Percentiles rank a stretch among this genome's conserved stretches.
phyloP scores from a whole-genome alignment of 2,329 filamentous ascomycete species.

The Microdochium bolleyi region DNA sequence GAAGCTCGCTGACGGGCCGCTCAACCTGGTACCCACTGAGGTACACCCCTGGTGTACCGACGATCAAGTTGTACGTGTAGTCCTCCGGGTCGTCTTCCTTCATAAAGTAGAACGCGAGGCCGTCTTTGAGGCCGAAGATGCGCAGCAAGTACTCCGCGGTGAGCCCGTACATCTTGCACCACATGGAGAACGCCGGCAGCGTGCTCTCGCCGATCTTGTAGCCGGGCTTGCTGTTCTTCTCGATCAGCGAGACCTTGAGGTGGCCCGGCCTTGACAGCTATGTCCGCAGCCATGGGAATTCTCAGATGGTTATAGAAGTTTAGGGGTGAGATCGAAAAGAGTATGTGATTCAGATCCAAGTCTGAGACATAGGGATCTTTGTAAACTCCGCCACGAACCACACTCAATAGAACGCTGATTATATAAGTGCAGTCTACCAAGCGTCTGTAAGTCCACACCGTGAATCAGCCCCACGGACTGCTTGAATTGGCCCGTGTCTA shows the following conservation, averaged over 20 bases:
- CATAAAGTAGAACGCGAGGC: slow-evolving; percentile 15
- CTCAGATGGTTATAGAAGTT: no score
- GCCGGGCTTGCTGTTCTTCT: slow-evolving; percentile 9
- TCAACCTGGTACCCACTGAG: slow-evolving; percentile 12
- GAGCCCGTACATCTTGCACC: slow-evolving; percentile 11
- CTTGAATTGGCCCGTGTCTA: no score
- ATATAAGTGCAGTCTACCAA: no score
- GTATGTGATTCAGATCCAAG: no score
- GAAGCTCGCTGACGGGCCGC: slow-evolving; percentile 15
- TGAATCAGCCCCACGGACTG: no score
- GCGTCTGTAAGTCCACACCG: no score
- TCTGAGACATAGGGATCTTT: no score
- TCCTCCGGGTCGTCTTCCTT: slow-evolving; percentile 6
- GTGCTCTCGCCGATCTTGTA: slow-evolving; percentile 18
- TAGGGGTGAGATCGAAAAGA: no score
- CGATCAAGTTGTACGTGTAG: slow-evolving; percentile 5
- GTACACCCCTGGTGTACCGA: slow-evolving; percentile 10
- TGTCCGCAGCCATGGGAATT: no score
- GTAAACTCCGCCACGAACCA: no score
- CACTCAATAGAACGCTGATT: no score
- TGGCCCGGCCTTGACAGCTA: slow-evolving; percentile 6
- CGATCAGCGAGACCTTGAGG: slow-evolving; percentile 7
- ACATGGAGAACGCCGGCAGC: slow-evolving; percentile 11
- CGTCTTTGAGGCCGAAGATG: slow-evolving; percentile 16
- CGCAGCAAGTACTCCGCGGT: slow-evolving; percentile 5